Evolutionary conservation across 208 protist genomes (phyloP).

Genomic region (Acanthamoeba triangularis): DNA sequence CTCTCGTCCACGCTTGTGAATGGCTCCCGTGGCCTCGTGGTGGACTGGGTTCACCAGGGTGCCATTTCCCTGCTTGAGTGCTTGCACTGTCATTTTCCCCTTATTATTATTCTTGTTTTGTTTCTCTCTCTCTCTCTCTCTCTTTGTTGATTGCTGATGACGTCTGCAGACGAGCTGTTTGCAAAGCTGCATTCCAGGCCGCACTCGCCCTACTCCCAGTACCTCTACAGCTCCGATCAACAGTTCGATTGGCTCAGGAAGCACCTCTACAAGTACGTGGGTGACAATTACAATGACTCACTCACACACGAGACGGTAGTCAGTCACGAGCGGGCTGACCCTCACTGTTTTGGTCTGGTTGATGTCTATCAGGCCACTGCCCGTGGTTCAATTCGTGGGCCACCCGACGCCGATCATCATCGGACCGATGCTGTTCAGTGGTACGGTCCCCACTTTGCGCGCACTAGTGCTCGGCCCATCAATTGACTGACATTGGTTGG

Average conservation of each 20-base stretch:
- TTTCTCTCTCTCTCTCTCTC: not conserved
- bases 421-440: not conserved
- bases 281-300: not conserved
- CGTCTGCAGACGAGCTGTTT: not conserved
- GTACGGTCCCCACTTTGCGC: too few species aligned
- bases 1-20: conserved; percentile 82
- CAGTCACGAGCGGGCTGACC: too few species aligned
- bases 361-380: not conserved
- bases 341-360: not conserved
- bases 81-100: too few species aligned
- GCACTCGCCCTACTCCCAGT: not conserved
- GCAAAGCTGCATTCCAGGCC: not conserved
- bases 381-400: not conserved
- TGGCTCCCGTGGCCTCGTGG: conserved; percentile 81
- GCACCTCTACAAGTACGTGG: not conserved
- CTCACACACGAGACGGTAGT: too few species aligned
- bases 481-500: too few species aligned
- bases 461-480: too few species aligned
- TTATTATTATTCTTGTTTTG: not conserved
- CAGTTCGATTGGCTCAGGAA: not conserved
- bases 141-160: not conserved
- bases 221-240: not conserved
- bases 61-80: too few species aligned
- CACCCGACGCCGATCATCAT: not conserved
- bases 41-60: conserved; percentile 62